Evolutionary conservation across 306 rosid genomes (phyloP), one percentile per base, ranked within the genome.

Genomic region (Medicago ruthenica): DNA sequence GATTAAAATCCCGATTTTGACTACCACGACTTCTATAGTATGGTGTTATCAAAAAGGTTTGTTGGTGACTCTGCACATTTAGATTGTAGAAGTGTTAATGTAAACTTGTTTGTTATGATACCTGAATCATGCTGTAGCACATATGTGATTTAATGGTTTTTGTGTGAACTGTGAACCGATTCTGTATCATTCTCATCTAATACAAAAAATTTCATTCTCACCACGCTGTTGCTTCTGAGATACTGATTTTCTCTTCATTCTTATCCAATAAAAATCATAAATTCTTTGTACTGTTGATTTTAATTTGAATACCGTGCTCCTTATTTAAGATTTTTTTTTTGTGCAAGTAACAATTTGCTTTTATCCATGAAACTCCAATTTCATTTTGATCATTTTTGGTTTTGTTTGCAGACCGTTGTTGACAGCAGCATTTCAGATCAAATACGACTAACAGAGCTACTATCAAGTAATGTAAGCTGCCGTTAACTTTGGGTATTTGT

Each of bases 391-490:
- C 65, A 50, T 41, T 70, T 67, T 79, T 71, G 55, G 53, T 6
- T 53, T 80, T 67, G 13, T 70, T 78, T 81, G 86, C 90, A 94
- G 98, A 88, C 88, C 77, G 78, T 94, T 83, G 90, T 79, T 81
- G 98, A 91, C 79, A 90, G 93, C 82, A 90, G 98, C 77, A 86
- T 94, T 79, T 73, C 93, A 68, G 98, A 94, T 84, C 97, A 91
- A 83, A 81, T 94, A 87, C 95, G 96, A 77, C 82, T 94, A 74
- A 78, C 92, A 0, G 97, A 94, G 51, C 87, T 91, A 76, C 86
- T 94, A 79, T 78, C 87, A 74, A 85, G 77, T 81, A 96, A 94
- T 88, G 98, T 94, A 87, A 94, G 98, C 81, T 83, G 71, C 22
- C 60, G 53, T 47, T 55, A 44, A 71, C 80, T 73, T 78, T 16